Base-by-base conservation (phyloP, 2,329 filamentous ascomycete genomes). In the Xylaria sp. region DNA sequence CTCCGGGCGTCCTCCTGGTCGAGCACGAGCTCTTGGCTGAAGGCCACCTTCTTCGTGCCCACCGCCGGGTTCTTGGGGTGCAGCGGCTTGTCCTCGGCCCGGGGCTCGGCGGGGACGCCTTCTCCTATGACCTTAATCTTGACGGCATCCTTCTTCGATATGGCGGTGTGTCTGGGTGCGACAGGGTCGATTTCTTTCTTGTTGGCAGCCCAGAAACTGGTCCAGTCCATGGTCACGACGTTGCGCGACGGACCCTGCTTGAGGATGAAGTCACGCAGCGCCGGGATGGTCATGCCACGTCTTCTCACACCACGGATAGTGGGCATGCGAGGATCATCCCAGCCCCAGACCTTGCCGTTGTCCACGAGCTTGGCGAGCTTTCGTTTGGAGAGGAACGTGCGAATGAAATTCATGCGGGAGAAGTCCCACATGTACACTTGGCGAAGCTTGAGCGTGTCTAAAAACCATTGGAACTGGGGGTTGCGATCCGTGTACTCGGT, bases 401-500 rank as follows among this genome's bases (percentile, higher is more conserved):
- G 83, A 77, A 93, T 86, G 72, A 95, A 94, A 83, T 93, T 93
- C 80, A 95, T 88, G 68, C 91, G 86, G 13, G 90, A 85, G 76
- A 94, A 95, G 75, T 93, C 91, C 90, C 90, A 94, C 80, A 94
- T 89, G 77, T 93, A 85, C 3, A 95, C 91, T 72, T 88, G 83
- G 68, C 90, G 89, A 33, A 94, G 83, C 70, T 87, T 85, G 47
- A 94, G 81, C 4, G 87, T 88, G 67, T 91, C 85, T 61, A 92
- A 78, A 81, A 95, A 92, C 91, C 91, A 95, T 75, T 92, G 88
- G 78, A 94, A 95, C 76, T 93, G 91, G 8, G 89, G 87, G 76
- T 95, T 93, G 67, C 91, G 89, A 77, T 95, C 91, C 57, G 91
- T 91, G 79, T 94, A 95, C 82, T 95, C 91, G 68, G 90, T 94